Base-by-base conservation (phyloP, 164 flowering plant species). In the Kalanchoe fedtschenkoi region DNA sequence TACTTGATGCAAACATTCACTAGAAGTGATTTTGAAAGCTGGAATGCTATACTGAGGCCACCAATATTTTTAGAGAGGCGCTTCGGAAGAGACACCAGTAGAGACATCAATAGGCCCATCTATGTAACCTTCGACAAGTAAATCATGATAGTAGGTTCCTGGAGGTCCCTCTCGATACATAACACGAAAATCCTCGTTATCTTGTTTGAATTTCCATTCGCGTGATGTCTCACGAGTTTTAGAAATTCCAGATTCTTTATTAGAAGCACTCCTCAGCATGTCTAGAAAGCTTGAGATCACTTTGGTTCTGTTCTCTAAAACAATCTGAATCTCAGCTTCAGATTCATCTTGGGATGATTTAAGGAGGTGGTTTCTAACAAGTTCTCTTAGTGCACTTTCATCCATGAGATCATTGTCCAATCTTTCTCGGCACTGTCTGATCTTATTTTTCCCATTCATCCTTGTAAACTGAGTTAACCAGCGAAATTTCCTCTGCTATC, bases 201-300 rank as follows among this genome's bases (percentile, higher is more conserved):
- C 98, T 33, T 86, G 88, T 76, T 89, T 87, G 64, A 92, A 96
- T 78, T 92, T 92, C 98, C 98, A 92, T 42, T 73, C 79, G 15
- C 72, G 81, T n/a, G 78, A 51, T 34, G 41, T 64, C 30, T 71
- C 81, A 26, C 47, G 60, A 51, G 68, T 65, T 70, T 65, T 78
- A 42, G 73, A 33, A 47, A 57, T 55, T 44, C 21, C 51, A 19
- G 9, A 24, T 60, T 71, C 77, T 70, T 59, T 63, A 33, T 39
- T 56, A 9, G 95, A 81, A 66, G 76, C 78, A 77, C 88, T 84
- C 72, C 84, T 78, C 64, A 84, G 65, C 89, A 81, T 83, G 62
- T 81, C 84, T 63, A 87, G 80, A 72, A 81, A 76, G 57, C 72
- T 63, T 21, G 81, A 71, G 21, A 83, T 76, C 53, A 84, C 81